Conservation (phyloP, 768 basidiomycete species). For the Boletus rufocinnamomeus region DNA sequence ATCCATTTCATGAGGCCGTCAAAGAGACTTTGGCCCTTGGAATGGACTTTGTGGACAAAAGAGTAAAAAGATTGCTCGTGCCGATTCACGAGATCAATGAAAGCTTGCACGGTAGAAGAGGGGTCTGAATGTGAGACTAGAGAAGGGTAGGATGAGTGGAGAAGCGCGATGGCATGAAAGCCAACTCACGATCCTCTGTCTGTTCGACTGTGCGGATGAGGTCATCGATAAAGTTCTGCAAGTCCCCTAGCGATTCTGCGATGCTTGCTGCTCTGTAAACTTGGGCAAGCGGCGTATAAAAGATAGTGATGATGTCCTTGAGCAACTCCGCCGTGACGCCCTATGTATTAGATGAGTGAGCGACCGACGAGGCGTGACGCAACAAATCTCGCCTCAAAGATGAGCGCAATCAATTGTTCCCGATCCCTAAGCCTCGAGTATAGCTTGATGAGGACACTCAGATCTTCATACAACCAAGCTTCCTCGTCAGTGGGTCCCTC, state of each 20-base stretch:
- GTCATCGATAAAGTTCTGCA: constrained; percentile 94
- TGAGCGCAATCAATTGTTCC: constrained; percentile 87
- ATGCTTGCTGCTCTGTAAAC: constrained; percentile 98
- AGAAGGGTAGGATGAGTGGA: constrained; percentile 3
- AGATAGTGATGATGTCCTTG: constrained; percentile 98
- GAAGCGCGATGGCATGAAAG: neutral
- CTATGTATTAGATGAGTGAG: constrained; percentile 41
- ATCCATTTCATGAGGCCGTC: constrained; percentile 96
- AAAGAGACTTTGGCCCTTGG: constrained; percentile 93
- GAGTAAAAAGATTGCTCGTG: constrained; percentile 96
- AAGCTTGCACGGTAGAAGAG: constrained; percentile 82
- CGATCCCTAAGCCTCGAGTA: constrained; percentile 82
- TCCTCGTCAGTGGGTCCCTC: constrained; percentile 93
- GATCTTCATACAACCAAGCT: constrained; percentile 94
- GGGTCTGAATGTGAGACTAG: constrained; percentile 84
- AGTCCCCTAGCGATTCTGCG: constrained; percentile 85
- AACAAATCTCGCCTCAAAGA: constrained; percentile 79
- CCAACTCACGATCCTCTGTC: constrained; percentile 78
- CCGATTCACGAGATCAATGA: constrained; percentile 89
- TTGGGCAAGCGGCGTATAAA: constrained; percentile 94
- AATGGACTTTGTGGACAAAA: constrained; percentile 98
- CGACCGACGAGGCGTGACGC: neutral
- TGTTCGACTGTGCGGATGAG: constrained; percentile 92
- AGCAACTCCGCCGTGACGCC: constrained; percentile 92
- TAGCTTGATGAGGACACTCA: constrained; percentile 75